These are phyloP conservation scores for Leucosporidium scottii DNA, from an alignment of 768 basidiomycete species.

Conservation along the genomic window DNA sequence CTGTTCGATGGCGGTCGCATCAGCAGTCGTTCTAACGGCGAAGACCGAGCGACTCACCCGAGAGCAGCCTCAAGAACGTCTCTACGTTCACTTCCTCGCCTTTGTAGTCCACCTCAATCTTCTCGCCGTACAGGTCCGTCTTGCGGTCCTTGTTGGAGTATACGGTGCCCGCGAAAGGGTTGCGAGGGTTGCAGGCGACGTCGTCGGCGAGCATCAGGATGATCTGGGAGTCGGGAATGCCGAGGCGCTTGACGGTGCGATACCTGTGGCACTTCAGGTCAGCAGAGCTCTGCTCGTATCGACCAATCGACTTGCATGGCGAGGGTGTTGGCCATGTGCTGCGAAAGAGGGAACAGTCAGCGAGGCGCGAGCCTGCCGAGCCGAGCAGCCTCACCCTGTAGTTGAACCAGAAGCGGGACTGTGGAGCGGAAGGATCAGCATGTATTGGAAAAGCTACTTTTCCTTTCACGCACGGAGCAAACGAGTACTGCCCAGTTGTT, in stretches of 20 bases:
- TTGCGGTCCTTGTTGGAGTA: slow-evolving; percentile 77
- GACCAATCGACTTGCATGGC: slow-evolving; percentile 61
- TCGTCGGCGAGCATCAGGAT: slow-evolving; percentile 99
- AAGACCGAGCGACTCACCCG: slow-evolving; percentile 53
- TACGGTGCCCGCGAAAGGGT: slow-evolving; percentile 84
- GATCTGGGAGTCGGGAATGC: slow-evolving; percentile 97
- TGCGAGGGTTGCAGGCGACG: slow-evolving; percentile 84
- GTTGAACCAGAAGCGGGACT: slow-evolving; percentile 70
- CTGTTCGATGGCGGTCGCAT: slow-evolving; percentile 44
- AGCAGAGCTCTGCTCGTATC: background rate
- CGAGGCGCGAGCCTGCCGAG: background rate
- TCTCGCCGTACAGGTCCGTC: slow-evolving; percentile 88
- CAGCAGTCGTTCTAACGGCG: background rate
- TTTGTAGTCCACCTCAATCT: slow-evolving; percentile 95
- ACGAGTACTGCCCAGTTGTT: slow-evolving; percentile 99
- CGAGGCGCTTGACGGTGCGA: slow-evolving; percentile 92
- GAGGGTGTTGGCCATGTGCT: slow-evolving; percentile 98
- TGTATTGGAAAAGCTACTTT: background rate
- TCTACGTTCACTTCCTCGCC: slow-evolving; percentile 98
- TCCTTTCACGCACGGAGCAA: slow-evolving; percentile 69
- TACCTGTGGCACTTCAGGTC: slow-evolving; percentile 73
- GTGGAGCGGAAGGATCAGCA: background rate
- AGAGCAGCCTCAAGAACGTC: slow-evolving; percentile 84
- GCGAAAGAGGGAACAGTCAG: slow-evolving; percentile 7
- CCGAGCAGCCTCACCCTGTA: slow-evolving; percentile 62